A percentile compares a stretch with the other conserved stretches of the same genome.
Evolutionary conservation across 192 early-diverging fungal genomes (phyloP).

Genomic region (Entomortierella beljakovae): DNA sequence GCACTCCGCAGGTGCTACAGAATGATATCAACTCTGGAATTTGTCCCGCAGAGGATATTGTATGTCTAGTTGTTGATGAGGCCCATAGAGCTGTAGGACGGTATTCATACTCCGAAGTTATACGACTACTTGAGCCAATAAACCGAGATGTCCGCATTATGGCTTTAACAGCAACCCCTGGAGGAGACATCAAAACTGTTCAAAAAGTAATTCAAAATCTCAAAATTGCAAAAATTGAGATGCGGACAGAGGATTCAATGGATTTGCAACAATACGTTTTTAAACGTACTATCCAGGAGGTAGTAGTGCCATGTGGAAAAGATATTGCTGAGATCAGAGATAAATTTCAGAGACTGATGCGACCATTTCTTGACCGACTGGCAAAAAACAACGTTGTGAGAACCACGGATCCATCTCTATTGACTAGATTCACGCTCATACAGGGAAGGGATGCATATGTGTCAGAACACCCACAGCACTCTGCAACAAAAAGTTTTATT

Average conservation of each 20-base stretch:
- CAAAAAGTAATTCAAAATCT: constrained; percentile 81
- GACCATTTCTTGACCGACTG: constrained; percentile 48
- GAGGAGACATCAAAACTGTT: constrained; percentile 75
- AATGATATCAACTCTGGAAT: constrained; percentile 82
- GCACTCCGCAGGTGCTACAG: constrained; percentile 89
- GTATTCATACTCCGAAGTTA: constrained; percentile 83
- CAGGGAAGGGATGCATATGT: constrained; percentile 27
- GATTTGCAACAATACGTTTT: constrained; percentile 84
- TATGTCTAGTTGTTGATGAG: constrained; percentile 88
- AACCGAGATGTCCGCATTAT: constrained; percentile 77
- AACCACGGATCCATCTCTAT: constrained; percentile 46
- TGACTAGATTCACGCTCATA: constrained; percentile 58
- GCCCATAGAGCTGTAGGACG: constrained; percentile 90
- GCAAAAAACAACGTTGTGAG: constrained; percentile 26
- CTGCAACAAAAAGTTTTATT: constrained; percentile 20
- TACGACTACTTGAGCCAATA: constrained; percentile 64
- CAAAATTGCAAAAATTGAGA: constrained; percentile 81
- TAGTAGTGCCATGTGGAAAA: constrained; percentile 71
- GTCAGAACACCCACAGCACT: constrained; percentile 10
- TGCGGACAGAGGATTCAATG: constrained; percentile 89
- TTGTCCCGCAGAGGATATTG: constrained; percentile 74
- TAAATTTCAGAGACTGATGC: constrained; percentile 36
- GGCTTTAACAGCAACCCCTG: constrained; percentile 91
- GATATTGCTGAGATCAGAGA: constrained; percentile 47
- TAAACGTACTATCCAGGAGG: constrained; percentile 71